phyloP scores from a whole-genome alignment of 371 early-diverging fungal species.

The Aphelidium insulamus region DNA sequence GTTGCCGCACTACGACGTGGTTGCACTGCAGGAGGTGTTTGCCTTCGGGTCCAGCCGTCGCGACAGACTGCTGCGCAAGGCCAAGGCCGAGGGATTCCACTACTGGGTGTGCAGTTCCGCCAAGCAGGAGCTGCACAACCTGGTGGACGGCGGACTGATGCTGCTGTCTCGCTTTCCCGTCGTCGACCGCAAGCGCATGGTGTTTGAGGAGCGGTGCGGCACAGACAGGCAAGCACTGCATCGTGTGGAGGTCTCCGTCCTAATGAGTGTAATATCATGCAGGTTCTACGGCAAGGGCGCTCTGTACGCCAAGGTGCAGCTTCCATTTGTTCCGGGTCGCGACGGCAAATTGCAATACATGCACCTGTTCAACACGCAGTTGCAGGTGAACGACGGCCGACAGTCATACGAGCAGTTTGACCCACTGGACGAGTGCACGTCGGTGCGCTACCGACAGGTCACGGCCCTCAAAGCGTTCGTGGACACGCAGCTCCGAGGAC shows the following conservation, averaged over 20 bases:
- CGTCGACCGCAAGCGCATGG: slow-evolving; percentile 19
- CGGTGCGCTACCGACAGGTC: too few species aligned
- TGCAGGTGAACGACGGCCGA: too few species aligned
- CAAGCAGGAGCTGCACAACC: slow-evolving; percentile 29
- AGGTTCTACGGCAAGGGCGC: slow-evolving; percentile 52
- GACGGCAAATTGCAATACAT: too few species aligned
- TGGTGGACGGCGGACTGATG: slow-evolving; percentile 57
- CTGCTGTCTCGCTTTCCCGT: slow-evolving; percentile 49
- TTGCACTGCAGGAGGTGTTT: slow-evolving; percentile 64
- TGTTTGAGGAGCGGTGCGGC: slow-evolving; percentile 41
- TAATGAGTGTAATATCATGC: background rate
- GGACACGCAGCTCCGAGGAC: too few species aligned
- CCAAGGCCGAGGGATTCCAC: slow-evolving; percentile 35
- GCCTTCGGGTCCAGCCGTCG: slow-evolving; percentile 37
- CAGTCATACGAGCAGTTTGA: too few species aligned
- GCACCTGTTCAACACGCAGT: too few species aligned
- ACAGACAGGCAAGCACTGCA: slow-evolving; percentile 15
- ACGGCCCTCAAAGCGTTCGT: too few species aligned
- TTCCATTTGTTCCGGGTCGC: too few species aligned
- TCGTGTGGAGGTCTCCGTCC: background rate
- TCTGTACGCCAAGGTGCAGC: slow-evolving; percentile 38
- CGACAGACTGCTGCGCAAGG: slow-evolving; percentile 23
- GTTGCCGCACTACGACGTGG: slow-evolving; percentile 43
- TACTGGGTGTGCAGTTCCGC: slow-evolving; percentile 25
- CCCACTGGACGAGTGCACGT: too few species aligned